A percentile compares a stretch with the other conserved stretches of the same genome.
Evolutionary conservation across 1,284 basidiomycete genomes (phyloP).

Genomic region (Boletus semigastroideus): DNA sequence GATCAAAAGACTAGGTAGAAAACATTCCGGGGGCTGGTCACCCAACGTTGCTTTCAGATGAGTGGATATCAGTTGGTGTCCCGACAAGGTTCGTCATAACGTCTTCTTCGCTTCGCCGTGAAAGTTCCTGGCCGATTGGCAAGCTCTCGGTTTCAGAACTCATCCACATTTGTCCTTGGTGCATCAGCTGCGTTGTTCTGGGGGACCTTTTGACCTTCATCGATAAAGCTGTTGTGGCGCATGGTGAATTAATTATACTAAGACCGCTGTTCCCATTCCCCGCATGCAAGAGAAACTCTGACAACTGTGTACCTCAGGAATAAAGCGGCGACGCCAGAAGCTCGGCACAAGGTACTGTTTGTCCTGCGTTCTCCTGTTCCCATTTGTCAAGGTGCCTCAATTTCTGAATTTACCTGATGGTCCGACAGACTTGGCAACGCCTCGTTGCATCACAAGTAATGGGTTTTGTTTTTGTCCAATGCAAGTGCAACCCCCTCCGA

Average conservation of each 20-base stretch:
- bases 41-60: conserved; percentile 3
- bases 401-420: background rate
- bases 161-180: conserved; percentile 2
- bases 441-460: conserved; percentile 19
- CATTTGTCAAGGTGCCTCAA: conserved; percentile 1
- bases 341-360: conserved; percentile 10
- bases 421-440: conserved; percentile 1
- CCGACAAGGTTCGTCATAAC: conserved; percentile 23
- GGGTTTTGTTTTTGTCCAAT: background rate
- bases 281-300: conserved; percentile 1
- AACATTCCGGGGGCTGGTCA: conserved; percentile 9
- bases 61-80: conserved; percentile 2
- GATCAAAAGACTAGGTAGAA: conserved; percentile 24
- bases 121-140: conserved; percentile 13
- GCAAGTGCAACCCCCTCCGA: background rate
- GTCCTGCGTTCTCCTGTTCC: background rate
- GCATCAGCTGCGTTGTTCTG: conserved; percentile 11
- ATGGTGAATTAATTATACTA: conserved; percentile 12
- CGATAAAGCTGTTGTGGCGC: conserved; percentile 17
- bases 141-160: conserved; percentile 9
- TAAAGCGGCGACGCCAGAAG: conserved; percentile 5
- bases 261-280: background rate
- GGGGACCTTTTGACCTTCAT: conserved; percentile 21
- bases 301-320: background rate
- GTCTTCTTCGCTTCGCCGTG: conserved; percentile 2